Evolutionary conservation across 2,329 filamentous ascomycete genomes (phyloP), one percentile per base, ranked within the genome.

Genomic region (Pseudomassariella vexata): DNA sequence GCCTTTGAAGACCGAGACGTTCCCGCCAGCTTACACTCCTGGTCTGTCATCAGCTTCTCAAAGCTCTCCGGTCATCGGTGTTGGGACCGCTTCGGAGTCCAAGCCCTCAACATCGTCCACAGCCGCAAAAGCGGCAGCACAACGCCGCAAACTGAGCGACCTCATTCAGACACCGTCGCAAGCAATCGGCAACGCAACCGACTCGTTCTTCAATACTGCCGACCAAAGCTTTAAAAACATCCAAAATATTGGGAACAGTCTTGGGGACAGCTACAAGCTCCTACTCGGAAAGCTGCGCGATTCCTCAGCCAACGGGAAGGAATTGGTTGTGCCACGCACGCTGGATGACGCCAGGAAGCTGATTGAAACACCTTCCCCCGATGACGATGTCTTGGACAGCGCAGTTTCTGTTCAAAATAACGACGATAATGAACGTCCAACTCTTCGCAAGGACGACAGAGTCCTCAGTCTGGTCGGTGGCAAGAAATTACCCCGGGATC

Each of bases 171-270:
- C 85, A 1, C 85, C 89, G 24, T 79, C 86, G 1, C 85, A 83
- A 50, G 83, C 85, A 3, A 73, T 95, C 34, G 84, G 84, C 39
- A 84, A 80, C 19, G 86, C 87, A 25, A 85, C 85, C 38, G 90
- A 94, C 54, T 84, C 85, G 2, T 79, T 95, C 17, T 75, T 94
- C 38, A 88, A 75, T 45, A 89, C 87, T 1, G 92, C 92, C 9
- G 92, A 98, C 50, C 88, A 95, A 54, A 76, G 89, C 2, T 69
- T 96, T 42, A 94, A 95, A 52, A 94, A 81, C 21, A 95, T 98
- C 44, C 94, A 95, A 52, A 94, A 81, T 20, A 95, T 98, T 44
- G 85, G 90, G 40, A 89, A 75, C 50, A 94, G 87, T 28, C 66
- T 96, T 4, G 89, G 90, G 38, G 88, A 86, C 49, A 95, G 88